Base-by-base conservation (phyloP, 352 stramenopile genomes). In the Phytophthora sp. region DNA sequence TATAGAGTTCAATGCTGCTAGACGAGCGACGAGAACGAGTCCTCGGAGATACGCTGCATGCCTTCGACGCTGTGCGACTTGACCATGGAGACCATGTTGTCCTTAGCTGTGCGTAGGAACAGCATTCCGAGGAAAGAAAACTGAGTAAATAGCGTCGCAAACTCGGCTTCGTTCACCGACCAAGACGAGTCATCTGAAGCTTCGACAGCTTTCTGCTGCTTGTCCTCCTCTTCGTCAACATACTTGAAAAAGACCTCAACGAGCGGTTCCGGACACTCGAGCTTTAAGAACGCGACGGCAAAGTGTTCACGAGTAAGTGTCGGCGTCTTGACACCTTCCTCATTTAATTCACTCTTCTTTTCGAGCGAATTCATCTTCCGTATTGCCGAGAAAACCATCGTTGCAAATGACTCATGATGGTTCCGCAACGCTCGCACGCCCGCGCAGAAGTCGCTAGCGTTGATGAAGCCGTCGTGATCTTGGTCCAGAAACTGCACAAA, bases 381-480 rank as follows among this genome's bases (percentile, higher is more conserved):
- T 30, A 91, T 61, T 18, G 82, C 85, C 4, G 57, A 60, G 51
- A 90, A 93, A 30, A 93, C 80, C 71, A 92, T 90, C 36, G 57
- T 63, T 2, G 78, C 75, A 49, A 92, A 91, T 4, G 81, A 82
- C 24, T 71, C 55, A 64, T 89, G 62, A 59, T 82, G 69, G 16
- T 80, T 73, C 9, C 77, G 79, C 38, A 93, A 75, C 5, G 85
- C 83, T 23, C 78, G 68, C 44, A 93, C 79, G 13, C 82, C 73
- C 2, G 77, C 69, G 31, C 83, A 91, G 31, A 91, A 91, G 44
- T 93, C 85, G 24, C 76, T 73, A 3, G 85, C 85, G 30, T 86
- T 73, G 64, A 93, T 91, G 60, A 88, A 93, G 21, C 83, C 85
- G 29, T 93, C 85, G 12, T 80, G 57, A 52, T 93, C 75, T 20